A percentile compares a stretch with the other conserved stretches of the same genome.
These are phyloP conservation scores for Hirschfeldia incana DNA, from an alignment of 345 rosid genomes.

Conservation along the genomic window DNA sequence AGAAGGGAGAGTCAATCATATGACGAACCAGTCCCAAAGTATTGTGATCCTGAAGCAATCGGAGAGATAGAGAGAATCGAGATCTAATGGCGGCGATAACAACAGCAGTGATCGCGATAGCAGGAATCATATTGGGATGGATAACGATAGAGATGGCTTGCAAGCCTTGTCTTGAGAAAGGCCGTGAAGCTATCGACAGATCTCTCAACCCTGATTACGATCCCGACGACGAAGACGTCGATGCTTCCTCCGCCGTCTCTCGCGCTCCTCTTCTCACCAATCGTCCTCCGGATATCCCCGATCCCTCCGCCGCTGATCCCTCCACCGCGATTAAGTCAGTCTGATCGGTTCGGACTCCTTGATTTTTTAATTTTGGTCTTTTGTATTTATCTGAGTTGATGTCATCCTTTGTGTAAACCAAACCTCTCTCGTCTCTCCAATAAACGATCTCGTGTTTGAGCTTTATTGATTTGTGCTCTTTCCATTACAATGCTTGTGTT, in stretches of 20 bases:
- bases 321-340: slow-evolving; percentile 40
- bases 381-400: not conserved
- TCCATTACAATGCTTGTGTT: no score
- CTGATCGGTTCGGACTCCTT: slow-evolving; percentile 35
- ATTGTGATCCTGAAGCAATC: slow-evolving; percentile 10
- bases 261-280: slow-evolving; percentile 50
- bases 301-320: slow-evolving; percentile 25
- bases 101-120: slow-evolving; percentile 66
- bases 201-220: slow-evolving; percentile 83
- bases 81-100: slow-evolving; percentile 63
- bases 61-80: not conserved
- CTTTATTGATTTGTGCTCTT: not conserved
- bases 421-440: not conserved
- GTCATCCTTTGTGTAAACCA: not conserved
- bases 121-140: slow-evolving; percentile 73
- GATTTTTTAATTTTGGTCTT: not conserved
- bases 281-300: slow-evolving; percentile 19
- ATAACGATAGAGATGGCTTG: slow-evolving; percentile 81
- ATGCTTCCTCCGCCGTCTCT: slow-evolving; percentile 17
- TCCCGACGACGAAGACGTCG: slow-evolving; percentile 55
- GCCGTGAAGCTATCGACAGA: slow-evolving; percentile 77
- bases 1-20: slow-evolving; percentile 7
- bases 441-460: not conserved
- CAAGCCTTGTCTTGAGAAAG: slow-evolving; percentile 74
- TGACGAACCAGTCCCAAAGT: not conserved